Conservation (phyloP, 1,284 basidiomycete species). For the Moesziomyces parantarcticus region DNA sequence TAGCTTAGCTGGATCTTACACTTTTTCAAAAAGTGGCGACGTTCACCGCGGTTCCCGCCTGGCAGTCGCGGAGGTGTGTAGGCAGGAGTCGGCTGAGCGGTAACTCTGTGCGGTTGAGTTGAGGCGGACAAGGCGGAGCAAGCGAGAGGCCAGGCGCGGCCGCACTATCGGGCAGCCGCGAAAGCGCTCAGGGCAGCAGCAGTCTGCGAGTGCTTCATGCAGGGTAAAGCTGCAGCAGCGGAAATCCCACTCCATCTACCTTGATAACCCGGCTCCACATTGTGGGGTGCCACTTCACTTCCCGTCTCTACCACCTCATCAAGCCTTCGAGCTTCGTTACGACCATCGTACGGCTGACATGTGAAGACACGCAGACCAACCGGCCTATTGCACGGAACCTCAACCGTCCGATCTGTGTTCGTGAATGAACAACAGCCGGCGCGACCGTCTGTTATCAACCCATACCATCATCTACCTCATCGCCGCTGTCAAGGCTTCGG, state of each 20-base stretch:
- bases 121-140: background rate
- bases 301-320: background rate
- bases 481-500: background rate
- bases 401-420: too few species aligned
- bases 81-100: background rate
- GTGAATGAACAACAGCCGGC: background rate
- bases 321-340: background rate
- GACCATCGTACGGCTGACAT: background rate
- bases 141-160: background rate
- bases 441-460: background rate
- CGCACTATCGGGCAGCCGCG: background rate
- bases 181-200: background rate
- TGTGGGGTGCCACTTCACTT: background rate
- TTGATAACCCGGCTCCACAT: background rate
- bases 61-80: too few species aligned
- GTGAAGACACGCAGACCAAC: background rate
- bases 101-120: background rate
- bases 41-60: too few species aligned
- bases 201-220: background rate
- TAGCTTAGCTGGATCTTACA: too few species aligned
- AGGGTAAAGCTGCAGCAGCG: background rate
- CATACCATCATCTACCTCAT: background rate
- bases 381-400: background rate
- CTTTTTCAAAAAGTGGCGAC: too few species aligned
- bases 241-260: background rate